Percentiles rank a stretch among this genome's conserved stretches.
phyloP scores from a whole-genome alignment of 208 protist genomes.

The Leishmania aethiopica region DNA sequence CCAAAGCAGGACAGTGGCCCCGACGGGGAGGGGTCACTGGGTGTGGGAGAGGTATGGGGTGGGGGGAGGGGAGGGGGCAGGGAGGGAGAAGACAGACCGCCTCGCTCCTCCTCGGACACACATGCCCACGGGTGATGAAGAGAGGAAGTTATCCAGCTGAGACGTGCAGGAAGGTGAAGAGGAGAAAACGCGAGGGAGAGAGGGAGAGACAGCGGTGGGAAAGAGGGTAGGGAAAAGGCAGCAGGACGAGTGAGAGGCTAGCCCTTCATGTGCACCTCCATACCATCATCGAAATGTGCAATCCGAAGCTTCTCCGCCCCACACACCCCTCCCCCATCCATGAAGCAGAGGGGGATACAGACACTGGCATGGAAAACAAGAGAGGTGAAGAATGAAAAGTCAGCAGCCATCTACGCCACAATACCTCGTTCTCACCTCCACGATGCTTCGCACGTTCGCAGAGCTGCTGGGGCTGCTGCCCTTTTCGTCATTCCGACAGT shows the following conservation, averaged over 20 bases:
- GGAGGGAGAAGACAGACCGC: neutral
- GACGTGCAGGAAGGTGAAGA: neutral
- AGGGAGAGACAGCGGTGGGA: neutral
- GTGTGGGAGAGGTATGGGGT: neutral
- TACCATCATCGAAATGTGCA: neutral
- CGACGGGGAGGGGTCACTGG: neutral
- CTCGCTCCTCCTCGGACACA: neutral
- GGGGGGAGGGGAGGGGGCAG: too few species aligned
- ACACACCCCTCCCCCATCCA: neutral
- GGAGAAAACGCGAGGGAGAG: neutral
- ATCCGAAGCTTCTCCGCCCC: neutral
- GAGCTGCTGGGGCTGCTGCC: neutral
- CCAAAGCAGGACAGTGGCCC: neutral
- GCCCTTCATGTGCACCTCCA: neutral
- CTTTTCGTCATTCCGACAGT: neutral
- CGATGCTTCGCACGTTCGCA: neutral
- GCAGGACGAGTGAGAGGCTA: neutral
- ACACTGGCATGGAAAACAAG: neutral
- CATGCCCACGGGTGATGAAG: neutral
- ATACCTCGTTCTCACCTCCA: neutral
- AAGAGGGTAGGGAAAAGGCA: neutral
- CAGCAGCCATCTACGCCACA: neutral
- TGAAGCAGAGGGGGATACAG: neutral
- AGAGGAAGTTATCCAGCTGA: constrained; percentile 11
- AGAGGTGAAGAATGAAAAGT: neutral